Conservation (phyloP, 305 asterid genomes). For the Fraxinus baroniana region DNA sequence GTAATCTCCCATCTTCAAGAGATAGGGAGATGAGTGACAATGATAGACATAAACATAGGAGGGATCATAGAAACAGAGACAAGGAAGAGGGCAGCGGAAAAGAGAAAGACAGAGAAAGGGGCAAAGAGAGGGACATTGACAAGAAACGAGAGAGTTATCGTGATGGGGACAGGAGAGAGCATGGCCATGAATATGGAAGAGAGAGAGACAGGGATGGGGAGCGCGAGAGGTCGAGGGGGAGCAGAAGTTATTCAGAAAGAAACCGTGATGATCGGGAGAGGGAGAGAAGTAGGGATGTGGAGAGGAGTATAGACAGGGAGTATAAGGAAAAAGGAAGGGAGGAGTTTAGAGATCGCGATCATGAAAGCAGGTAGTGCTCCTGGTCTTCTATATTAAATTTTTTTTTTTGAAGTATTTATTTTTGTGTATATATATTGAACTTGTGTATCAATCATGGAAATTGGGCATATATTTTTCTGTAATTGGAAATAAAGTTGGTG, state of each 20-base stretch:
- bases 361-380: constrained; percentile 49
- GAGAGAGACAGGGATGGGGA: constrained; percentile 48
- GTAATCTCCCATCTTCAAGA: constrained; percentile 38
- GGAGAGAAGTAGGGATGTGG: constrained; percentile 43
- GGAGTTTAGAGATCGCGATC: constrained; percentile 40
- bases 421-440: background rate
- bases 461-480: background rate
- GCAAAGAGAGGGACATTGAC: constrained; percentile 37
- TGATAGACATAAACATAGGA: constrained; percentile 33
- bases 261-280: constrained; percentile 36
- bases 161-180: constrained; percentile 49
- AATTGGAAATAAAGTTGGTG: constrained; percentile 1
- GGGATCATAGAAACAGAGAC: constrained; percentile 39
- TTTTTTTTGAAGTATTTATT: background rate
- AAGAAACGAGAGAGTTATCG: constrained; percentile 35
- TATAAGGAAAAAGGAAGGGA: constrained; percentile 38
- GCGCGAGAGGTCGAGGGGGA: constrained; percentile 40
- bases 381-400: background rate
- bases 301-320: constrained; percentile 35
- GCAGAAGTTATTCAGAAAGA: constrained; percentile 44
- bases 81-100: constrained; percentile 38
- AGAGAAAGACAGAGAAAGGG: constrained; percentile 37
- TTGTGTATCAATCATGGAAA: background rate
- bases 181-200: constrained; percentile 35
- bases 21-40: constrained; percentile 53